These are phyloP conservation scores for Gossypium davidsonii DNA, from an alignment of 441 rosid genomes.

Conservation along the genomic window DNA sequence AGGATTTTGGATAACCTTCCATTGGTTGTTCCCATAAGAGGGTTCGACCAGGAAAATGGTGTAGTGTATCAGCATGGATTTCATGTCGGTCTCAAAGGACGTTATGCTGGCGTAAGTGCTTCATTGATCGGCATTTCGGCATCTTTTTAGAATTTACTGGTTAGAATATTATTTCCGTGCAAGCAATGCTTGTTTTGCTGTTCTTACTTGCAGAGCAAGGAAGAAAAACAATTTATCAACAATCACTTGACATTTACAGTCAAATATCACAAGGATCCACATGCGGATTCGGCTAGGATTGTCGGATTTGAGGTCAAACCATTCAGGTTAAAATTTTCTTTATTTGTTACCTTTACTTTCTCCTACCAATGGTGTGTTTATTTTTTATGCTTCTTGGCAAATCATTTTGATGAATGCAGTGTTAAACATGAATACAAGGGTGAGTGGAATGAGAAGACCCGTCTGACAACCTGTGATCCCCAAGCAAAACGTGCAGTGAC, in stretches of 20 bases:
- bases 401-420: slow-evolving; percentile 37
- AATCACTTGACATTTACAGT: slow-evolving; percentile 77
- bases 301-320: slow-evolving; percentile 95
- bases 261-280: slow-evolving; percentile 62
- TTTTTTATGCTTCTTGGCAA: neutral
- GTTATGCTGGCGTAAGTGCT: slow-evolving; percentile 67
- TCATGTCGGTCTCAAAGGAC: slow-evolving; percentile 73
- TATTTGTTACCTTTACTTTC: neutral
- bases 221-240: slow-evolving; percentile 73
- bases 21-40: slow-evolving; percentile 57
- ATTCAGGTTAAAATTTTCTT: slow-evolving; percentile 45
- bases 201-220: slow-evolving; percentile 48
- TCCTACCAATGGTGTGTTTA: neutral
- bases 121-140: neutral
- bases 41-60: slow-evolving; percentile 48
- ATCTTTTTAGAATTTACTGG: neutral
- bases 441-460: slow-evolving; percentile 62
- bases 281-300: slow-evolving; percentile 56
- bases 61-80: slow-evolving; percentile 79
- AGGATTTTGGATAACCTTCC: slow-evolving; percentile 99
- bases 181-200: slow-evolving; percentile 9
- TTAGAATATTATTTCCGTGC: slow-evolving; percentile 3
- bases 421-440: slow-evolving; percentile 79
- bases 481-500: slow-evolving; percentile 71
- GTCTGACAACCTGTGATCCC: slow-evolving; percentile 78